Evolutionary conservation across 176 grass and related monocot genomes (phyloP).

Genomic region (Tuctoria greenei): DNA sequence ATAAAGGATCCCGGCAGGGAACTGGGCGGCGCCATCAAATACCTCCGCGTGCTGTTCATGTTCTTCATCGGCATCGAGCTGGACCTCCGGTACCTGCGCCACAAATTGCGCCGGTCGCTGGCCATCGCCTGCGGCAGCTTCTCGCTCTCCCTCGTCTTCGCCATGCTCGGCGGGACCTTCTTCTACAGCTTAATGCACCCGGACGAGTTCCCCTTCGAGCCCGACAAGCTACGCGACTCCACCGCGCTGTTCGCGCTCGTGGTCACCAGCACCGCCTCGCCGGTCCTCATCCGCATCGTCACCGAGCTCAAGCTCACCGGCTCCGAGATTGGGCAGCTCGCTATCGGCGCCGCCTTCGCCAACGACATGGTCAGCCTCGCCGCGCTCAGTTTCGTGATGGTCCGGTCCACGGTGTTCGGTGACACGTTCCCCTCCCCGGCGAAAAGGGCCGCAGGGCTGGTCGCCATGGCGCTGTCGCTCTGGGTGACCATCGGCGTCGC

Average conservation of each 20-base stretch:
- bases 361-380: conserved; percentile 60
- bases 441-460: not conserved
- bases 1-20: conserved; percentile 21
- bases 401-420: conserved; percentile 3
- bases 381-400: conserved; percentile 17
- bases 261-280: conserved; percentile 54
- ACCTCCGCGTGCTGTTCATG: conserved; percentile 58
- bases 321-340: conserved; percentile 61
- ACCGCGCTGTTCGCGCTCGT: conserved; percentile 39
- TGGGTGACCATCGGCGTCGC: not conserved
- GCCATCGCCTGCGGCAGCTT: conserved; percentile 35
- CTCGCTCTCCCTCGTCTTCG: conserved; percentile 32
- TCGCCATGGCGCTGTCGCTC: not conserved
- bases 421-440: not conserved
- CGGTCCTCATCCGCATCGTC: conserved; percentile 65
- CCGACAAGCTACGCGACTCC: conserved; percentile 27
- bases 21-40: conserved; percentile 19
- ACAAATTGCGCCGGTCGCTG: conserved; percentile 41
- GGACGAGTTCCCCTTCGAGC: not conserved
- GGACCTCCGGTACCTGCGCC: conserved; percentile 58
- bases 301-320: conserved; percentile 69
- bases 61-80: conserved; percentile 69
- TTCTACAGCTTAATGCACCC: conserved; percentile 33
- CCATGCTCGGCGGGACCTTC: not conserved
- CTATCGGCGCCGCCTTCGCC: conserved; percentile 57